A percentile compares a stretch with the other conserved stretches of the same genome.
Evolutionary conservation across 2,329 filamentous ascomycete genomes (phyloP).

Genomic region (Fusarium burgessii): DNA sequence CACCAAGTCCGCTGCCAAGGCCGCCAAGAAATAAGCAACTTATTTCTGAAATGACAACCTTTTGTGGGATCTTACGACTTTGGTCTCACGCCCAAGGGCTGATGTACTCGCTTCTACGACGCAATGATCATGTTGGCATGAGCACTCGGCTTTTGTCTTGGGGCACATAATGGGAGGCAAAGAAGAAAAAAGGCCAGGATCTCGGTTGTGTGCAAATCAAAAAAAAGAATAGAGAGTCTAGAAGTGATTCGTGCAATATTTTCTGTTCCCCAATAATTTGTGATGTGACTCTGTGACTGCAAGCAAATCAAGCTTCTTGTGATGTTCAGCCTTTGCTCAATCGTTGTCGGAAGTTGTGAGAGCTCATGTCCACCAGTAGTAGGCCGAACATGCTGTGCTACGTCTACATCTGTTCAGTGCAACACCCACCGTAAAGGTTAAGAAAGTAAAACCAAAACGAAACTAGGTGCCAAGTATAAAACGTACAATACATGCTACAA

Average conservation of each 20-base stretch:
- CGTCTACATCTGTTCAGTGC: background rate
- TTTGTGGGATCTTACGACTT: conserved; percentile 44
- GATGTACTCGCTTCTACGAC: conserved; percentile 60
- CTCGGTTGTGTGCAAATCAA: conserved; percentile 60
- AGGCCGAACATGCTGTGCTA: too few species aligned
- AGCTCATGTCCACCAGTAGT: too few species aligned
- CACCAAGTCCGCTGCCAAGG: conserved; percentile 79
- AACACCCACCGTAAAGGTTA: background rate
- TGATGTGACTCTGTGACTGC: background rate
- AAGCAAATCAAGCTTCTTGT: background rate
- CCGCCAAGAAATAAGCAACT: conserved; percentile 76
- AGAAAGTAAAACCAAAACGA: background rate
- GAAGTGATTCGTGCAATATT: conserved; percentile 54
- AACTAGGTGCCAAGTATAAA: background rate
- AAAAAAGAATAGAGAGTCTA: conserved; percentile 64
- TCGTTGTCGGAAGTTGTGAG: too few species aligned
- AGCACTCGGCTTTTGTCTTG: conserved; percentile 57
- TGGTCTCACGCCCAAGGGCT: conserved; percentile 45
- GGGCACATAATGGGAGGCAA: conserved; percentile 60
- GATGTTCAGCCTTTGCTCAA: too few species aligned
- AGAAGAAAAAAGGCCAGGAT: conserved; percentile 53
- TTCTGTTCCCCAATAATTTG: conserved; percentile 9
- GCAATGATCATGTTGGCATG: conserved; percentile 60
- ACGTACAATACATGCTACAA: background rate
- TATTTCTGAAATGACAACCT: conserved; percentile 44